A percentile compares a stretch with the other conserved stretches of the same genome.
phyloP scores from a whole-genome alignment of 495 filamentous ascomycete genomes.

The Daldinia vernicosa region DNA sequence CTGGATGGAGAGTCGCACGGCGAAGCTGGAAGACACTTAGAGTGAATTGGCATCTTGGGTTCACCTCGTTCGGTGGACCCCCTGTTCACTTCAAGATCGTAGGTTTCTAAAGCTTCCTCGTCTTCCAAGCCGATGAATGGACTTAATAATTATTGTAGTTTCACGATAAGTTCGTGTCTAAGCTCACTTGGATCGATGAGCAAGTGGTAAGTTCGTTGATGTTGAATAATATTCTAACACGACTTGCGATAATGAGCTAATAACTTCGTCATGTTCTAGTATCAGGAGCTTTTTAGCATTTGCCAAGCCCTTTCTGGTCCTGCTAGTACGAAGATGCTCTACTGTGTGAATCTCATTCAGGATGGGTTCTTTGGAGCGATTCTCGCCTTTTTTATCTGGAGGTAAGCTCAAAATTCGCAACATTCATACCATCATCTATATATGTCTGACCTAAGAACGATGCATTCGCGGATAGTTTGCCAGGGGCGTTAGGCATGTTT shows the following conservation, averaged over 20 bases:
- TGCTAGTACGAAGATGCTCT: slow-evolving; percentile 81
- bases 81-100: slow-evolving; percentile 76
- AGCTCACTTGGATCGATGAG: slow-evolving; percentile 77
- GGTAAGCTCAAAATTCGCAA: slow-evolving; percentile 48
- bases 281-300: slow-evolving; percentile 84
- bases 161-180: slow-evolving; percentile 72
- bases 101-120: slow-evolving; percentile 13
- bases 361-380: slow-evolving; percentile 70
- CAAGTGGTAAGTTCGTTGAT: slow-evolving; percentile 61
- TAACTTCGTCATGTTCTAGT: slow-evolving; percentile 54
- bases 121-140: background rate
- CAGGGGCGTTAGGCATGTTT: slow-evolving; percentile 82
- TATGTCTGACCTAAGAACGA: background rate
- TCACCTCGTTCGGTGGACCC: slow-evolving; percentile 77
- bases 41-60: slow-evolving; percentile 71
- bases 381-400: slow-evolving; percentile 75
- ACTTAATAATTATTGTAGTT: slow-evolving; percentile 48
- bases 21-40: slow-evolving; percentile 39
- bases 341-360: slow-evolving; percentile 74
- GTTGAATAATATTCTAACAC: background rate
- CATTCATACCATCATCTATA: background rate
- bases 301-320: slow-evolving; percentile 81
- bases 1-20: background rate
- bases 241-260: background rate
- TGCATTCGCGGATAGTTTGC: slow-evolving; percentile 59